A percentile compares a stretch with the other conserved stretches of the same genome.
These are phyloP conservation scores for Iris pallida DNA, from an alignment of 116 monocot species.

Conservation along the genomic window DNA sequence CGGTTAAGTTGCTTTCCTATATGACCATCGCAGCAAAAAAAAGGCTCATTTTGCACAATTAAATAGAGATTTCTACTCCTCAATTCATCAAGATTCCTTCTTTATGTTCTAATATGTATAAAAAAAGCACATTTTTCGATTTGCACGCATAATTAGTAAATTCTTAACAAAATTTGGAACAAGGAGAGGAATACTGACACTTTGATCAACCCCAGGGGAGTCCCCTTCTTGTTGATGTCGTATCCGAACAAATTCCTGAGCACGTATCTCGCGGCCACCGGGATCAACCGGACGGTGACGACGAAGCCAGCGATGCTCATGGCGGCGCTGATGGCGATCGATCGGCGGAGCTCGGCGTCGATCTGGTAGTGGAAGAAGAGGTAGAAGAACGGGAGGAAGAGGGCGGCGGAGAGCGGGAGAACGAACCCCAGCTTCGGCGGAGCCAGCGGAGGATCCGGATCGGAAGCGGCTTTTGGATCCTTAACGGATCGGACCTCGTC, in stretches of 20 bases:
- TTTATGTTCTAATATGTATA: no score
- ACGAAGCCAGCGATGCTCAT: slow-evolving; percentile 81
- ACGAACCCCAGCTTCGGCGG: slow-evolving; percentile 55
- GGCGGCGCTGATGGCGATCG: slow-evolving; percentile 57
- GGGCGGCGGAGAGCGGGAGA: slow-evolving; percentile 21
- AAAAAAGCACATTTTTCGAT: background rate
- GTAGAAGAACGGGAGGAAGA: slow-evolving; percentile 57
- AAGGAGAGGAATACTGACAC: slow-evolving; percentile 45
- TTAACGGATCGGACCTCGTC: background rate
- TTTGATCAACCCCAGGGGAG: slow-evolving; percentile 68
- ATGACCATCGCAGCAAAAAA: no score
- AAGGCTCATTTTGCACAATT: no score
- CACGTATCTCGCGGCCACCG: slow-evolving; percentile 72
- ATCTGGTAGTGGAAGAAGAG: slow-evolving; percentile 59
- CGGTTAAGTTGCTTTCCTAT: no score
- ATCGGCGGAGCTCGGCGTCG: slow-evolving; percentile 48
- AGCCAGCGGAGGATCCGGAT: slow-evolving; percentile 23
- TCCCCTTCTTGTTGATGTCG: slow-evolving; percentile 95
- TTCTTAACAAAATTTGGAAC: background rate
- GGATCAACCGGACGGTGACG: slow-evolving; percentile 51
- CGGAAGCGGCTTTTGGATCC: background rate
- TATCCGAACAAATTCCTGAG: slow-evolving; percentile 66
- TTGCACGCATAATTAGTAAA: no score
- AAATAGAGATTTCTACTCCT: no score
- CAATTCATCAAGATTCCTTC: no score